Percentiles rank a stretch among this genome's conserved stretches.
phyloP scores from a whole-genome alignment of 257 asterid genomes.

The Solanum acaule region DNA sequence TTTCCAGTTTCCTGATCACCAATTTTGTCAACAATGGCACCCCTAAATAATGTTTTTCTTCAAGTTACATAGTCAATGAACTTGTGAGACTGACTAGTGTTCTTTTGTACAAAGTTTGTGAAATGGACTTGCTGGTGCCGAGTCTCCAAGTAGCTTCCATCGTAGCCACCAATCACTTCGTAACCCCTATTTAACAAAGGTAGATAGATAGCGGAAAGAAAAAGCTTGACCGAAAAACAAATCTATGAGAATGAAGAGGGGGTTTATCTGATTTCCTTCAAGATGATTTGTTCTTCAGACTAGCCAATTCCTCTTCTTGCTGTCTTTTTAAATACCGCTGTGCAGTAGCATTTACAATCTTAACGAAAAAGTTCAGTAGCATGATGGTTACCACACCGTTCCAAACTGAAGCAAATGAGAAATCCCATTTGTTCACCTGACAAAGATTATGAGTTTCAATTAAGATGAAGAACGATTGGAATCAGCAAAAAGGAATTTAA shows the following conservation, averaged over 20 bases:
- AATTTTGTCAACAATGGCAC: conserved; percentile 3
- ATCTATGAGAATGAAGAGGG: not conserved
- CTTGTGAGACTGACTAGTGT: not conserved
- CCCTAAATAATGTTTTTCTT: not conserved
- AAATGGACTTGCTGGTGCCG: conserved; percentile 5
- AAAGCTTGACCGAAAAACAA: not conserved
- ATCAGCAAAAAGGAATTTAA: not conserved
- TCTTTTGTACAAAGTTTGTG: conserved; percentile 17
- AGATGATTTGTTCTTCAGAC: conserved; percentile 39
- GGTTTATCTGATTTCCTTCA: conserved; percentile 3
- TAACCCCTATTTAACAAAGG: not conserved
- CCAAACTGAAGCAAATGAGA: conserved; percentile 64
- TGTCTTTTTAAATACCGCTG: conserved; percentile 52
- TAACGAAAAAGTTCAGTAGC: conserved; percentile 65
- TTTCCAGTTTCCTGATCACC: not conserved
- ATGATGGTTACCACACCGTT: conserved; percentile 74
- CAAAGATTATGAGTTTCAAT: not conserved
- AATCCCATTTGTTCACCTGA: conserved; percentile 66
- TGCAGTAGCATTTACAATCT: conserved; percentile 73
- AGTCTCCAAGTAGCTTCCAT: not conserved
- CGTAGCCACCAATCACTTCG: not conserved
- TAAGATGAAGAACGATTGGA: not conserved
- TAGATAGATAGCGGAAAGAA: not conserved
- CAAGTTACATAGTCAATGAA: not conserved
- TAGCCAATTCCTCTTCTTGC: conserved; percentile 52